Base-by-base conservation (phyloP, 2,329 filamentous ascomycete genomes). In the Monilinia laxa region DNA sequence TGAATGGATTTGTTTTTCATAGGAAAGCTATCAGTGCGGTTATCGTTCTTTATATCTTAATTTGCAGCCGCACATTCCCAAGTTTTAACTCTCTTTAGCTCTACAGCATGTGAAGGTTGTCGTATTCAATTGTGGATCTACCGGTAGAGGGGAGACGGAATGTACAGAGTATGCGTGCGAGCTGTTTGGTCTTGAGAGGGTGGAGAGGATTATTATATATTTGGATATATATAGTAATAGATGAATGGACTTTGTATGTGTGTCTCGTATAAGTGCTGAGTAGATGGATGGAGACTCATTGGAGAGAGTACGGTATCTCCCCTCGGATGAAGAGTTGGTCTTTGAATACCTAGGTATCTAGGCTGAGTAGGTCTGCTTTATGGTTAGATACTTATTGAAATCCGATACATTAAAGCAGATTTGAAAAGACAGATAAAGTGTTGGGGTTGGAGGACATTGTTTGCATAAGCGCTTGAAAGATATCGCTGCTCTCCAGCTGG, bases 81-180 rank as follows among this genome's bases (percentile, higher is more conserved):
- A 40, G 35, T 42, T n/a, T 23, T 25, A 56, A 28, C 55, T 20
- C 28, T 31, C 3, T 31, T 31, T 31, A 31, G 28, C 3, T 58
- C 23, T 18, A n/a, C n/a, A n/a, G n/a, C n/a, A 28, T 40, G 55
- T 45, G n/a, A 59, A 47, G 56, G 40, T 3, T 28, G 25, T 47
- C 56, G 40, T 59, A 59, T 59, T 59, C 18, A 31, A 20, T 31
- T 59, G 56, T 59, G 56, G 56, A 59, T 31, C 42, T 20, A 45
- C 11, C 42, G 42, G 16, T 18, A 16, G 23, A 45, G 38, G 16
- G 25, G 55, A 58, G 55, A 59, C 1, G 11, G 23, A 45, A n/a
- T 45, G 18, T 58, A 18, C 6, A 6, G 28, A 3, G 28, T 31
- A 31, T 45, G 38, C 23, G 16, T 58, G 55, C 56, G 5, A 42